A percentile compares a stretch with the other conserved stretches of the same genome.
Conservation (phyloP, 1,139 yeast genomes). For the Sporopachydermia cereana region DNA sequence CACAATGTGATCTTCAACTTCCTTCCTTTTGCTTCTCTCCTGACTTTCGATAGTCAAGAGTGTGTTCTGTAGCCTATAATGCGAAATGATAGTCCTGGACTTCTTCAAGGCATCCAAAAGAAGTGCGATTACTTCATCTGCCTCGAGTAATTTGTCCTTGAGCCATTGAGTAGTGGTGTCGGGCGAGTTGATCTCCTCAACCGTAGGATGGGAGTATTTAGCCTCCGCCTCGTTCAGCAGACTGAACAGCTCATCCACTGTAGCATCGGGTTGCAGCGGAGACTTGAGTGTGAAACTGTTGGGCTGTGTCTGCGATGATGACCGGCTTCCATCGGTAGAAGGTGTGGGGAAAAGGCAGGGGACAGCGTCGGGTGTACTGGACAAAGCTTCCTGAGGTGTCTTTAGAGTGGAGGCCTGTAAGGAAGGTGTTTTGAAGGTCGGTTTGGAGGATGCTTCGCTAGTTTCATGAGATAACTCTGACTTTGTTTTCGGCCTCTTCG, state of each 20-base stretch:
- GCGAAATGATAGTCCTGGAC: constrained; percentile 1
- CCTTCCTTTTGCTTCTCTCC: neutral
- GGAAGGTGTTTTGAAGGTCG: neutral
- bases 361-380: neutral
- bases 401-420: neutral
- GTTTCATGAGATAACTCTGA: no score
- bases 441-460: no score
- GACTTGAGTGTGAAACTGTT: neutral
- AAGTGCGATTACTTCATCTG: neutral
- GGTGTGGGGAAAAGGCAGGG: constrained; percentile 1
- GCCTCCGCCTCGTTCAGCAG: neutral
- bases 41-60: constrained; percentile 3
- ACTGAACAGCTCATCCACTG: neutral
- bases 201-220: constrained; percentile 1
- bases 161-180: neutral
- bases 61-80: constrained; percentile 4
- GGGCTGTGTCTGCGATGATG: neutral
- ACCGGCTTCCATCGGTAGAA: neutral
- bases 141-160: neutral
- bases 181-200: neutral
- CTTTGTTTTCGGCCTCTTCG: no score
- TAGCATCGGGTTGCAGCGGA: neutral
- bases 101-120: neutral
- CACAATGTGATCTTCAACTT: constrained; percentile 4
- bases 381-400: no score